Base-by-base conservation (phyloP, 495 filamentous ascomycete species). In the Neurospora sp. region DNA sequence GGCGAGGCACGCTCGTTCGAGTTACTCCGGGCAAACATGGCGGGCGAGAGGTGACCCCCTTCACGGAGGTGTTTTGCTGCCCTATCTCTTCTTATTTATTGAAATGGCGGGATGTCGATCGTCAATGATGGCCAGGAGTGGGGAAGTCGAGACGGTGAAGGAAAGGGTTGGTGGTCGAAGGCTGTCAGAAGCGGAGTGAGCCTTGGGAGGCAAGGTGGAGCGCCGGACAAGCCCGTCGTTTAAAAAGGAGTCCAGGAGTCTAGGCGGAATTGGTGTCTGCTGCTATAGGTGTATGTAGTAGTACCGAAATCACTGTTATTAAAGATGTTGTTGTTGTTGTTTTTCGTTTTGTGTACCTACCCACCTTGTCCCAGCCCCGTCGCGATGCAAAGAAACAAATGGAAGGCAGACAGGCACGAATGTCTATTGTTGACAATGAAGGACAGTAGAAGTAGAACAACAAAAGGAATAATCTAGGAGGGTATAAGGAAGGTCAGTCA, bases 1-100 rank as follows among this genome's bases (percentile, higher is more conserved):
- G 78, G 71, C 73, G 80, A 78, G 61, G 70, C 72, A 17, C 73
- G 77, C 76, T 82, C 80, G 78, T 79, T 82, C 70, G 79, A 74
- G 37, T 73, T 80, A 72, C 74, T 72, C 41, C 75, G 78, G n/a
- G 75, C 75, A 69, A 79, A 80, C 80, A 82, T 82, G 74, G 70
- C 74, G 40, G 72, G 70, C 68, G 17, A 61, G 53, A 61, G 53
- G 53, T 61, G 10, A 12, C 27, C 38, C 35, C 38, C 39, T 44
- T 70, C 40, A 45, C 37, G 14, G 40, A 70, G 42, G 37, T 53
- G 53, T 14, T 61, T 17, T 35, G 53, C 53, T 35, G 53, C 53
- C 53, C 53, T 61, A 61, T 61, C 53, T 61, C 53, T 61, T 61
- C 53, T 35, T 61, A 61, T 61, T 61, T 61, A 61, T 61, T 35